Evolutionary conservation across 805 yeast genomes (phyloP), one percentile per base, ranked within the genome.

Genomic region (Nakazawaea wyomingensis): DNA sequence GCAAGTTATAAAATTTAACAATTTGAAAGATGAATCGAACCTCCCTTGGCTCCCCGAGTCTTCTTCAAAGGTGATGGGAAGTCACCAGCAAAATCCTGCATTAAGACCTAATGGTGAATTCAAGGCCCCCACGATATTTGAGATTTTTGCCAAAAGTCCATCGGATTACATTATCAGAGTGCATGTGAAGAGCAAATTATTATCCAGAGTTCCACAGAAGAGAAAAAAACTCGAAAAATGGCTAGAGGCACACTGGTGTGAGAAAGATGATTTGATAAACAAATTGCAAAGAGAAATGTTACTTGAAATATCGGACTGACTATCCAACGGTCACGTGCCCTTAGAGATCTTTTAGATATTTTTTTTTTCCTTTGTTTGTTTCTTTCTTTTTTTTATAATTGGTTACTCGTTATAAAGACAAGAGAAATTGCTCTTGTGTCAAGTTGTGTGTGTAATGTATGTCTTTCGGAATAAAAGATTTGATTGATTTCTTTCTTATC

Each of bases 241-340:
- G 85, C 60, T 89, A 6, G 96, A 89, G 56, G 65, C 65, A 32
- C 64, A 68, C 27, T 89, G 96, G 96, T 60, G 62, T 7, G 76
- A 72, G 30, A 87, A 86, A 55, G 96, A 89, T 54, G 66, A 56
- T 43, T 48, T 68, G 39, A 64, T 78, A 21, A 62, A 61, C 4
- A 60, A 62, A 35, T 60, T 73, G 16, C 64, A 69, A 46, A 56
- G 49, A 22, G 41, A 29, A 19, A 41, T 41, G 18, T 20, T 35
- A 11, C 9, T 36, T 24, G 62, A 62, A 18, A 16, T 33, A 24
- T 39, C 43, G 42, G 35, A 17, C 34, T 28, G 13, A 31, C 5
- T 20, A 27, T 22, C 11, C 8, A 24, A 24, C n/a, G n/a, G 27
- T 24, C 27, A 24, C 27, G 11, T 24, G 27, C 8, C 27, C n/a